Conservation (phyloP, 73 alveolate genomes). For the Paramecium biaurelia region DNA sequence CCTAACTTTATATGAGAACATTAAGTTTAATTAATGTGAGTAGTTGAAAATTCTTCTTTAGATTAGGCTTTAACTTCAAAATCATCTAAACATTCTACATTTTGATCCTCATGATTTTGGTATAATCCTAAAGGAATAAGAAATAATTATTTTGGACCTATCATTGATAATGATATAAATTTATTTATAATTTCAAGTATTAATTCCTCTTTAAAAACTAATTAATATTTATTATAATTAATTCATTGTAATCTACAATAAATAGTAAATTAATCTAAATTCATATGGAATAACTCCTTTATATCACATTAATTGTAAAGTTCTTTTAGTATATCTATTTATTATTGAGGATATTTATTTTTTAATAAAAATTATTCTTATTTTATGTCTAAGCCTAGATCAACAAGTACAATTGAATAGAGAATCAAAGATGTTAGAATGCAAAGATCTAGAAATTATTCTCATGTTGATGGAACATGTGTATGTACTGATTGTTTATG, state of each 20-base stretch:
- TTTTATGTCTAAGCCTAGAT: not conserved
- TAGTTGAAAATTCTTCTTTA: not conserved
- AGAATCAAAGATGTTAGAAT: not conserved
- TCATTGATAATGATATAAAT: not conserved
- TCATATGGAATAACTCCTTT: too few species aligned
- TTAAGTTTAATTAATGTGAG: not conserved
- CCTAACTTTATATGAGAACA: not conserved
- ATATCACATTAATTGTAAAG: too few species aligned
- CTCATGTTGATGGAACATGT: not conserved
- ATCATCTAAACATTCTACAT: not conserved
- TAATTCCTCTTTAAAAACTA: not conserved
- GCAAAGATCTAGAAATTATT: not conserved
- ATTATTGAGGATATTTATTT: not conserved
- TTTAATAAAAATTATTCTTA: not conserved
- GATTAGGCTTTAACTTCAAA: not conserved
- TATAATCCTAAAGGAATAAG: not conserved
- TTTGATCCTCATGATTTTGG: not conserved
- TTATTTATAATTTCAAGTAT: not conserved
- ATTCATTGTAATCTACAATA: not conserved
- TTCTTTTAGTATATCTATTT: too few species aligned
- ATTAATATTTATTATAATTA: not conserved
- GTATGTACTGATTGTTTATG: not conserved
- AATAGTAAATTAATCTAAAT: too few species aligned
- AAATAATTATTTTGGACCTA: not conserved
- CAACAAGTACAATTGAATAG: not conserved